These are phyloP conservation scores for Polyporus tsugae DNA, from an alignment of 1,284 basidiomycete genomes.

Conservation along the genomic window DNA sequence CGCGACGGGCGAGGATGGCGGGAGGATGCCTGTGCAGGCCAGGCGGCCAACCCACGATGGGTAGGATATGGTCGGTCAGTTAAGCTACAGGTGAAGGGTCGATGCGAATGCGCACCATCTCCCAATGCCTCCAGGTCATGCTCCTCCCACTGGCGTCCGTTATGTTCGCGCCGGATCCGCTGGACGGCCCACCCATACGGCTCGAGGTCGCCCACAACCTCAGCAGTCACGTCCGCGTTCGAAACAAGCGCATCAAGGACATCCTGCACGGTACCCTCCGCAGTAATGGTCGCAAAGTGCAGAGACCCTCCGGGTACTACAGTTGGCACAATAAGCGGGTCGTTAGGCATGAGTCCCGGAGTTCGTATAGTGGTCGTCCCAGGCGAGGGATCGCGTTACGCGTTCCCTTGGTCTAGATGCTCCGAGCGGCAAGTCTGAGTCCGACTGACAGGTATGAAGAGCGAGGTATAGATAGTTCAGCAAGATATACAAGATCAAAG, in stretches of 20 bases:
- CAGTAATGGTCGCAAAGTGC: slow-evolving; percentile 65
- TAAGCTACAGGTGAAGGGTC: not conserved
- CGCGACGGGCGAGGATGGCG: slow-evolving; percentile 53
- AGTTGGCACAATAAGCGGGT: slow-evolving; percentile 65
- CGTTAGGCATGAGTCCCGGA: slow-evolving; percentile 42
- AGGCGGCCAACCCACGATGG: not conserved
- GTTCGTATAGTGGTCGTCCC: slow-evolving; percentile 20
- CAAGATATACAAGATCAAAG: slow-evolving; percentile 3
- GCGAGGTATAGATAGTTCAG: slow-evolving; percentile 13
- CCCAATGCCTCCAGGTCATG: slow-evolving; percentile 68
- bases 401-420: slow-evolving; percentile 16
- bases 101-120: slow-evolving; percentile 54
- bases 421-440: not conserved
- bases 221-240: slow-evolving; percentile 57
- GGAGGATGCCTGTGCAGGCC: slow-evolving; percentile 57
- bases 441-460: slow-evolving; percentile 8
- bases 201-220: slow-evolving; percentile 63
- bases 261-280: slow-evolving; percentile 63
- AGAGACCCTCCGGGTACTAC: slow-evolving; percentile 64
- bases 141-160: slow-evolving; percentile 75
- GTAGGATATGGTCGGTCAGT: not conserved
- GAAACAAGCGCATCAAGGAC: slow-evolving; percentile 60
- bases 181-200: slow-evolving; percentile 75
- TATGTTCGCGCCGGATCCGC: slow-evolving; percentile 61
- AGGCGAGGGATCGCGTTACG: slow-evolving; percentile 26